These are phyloP conservation scores for Pseudoturritis turrita DNA, from an alignment of 345 rosid species.

Conservation along the genomic window DNA sequence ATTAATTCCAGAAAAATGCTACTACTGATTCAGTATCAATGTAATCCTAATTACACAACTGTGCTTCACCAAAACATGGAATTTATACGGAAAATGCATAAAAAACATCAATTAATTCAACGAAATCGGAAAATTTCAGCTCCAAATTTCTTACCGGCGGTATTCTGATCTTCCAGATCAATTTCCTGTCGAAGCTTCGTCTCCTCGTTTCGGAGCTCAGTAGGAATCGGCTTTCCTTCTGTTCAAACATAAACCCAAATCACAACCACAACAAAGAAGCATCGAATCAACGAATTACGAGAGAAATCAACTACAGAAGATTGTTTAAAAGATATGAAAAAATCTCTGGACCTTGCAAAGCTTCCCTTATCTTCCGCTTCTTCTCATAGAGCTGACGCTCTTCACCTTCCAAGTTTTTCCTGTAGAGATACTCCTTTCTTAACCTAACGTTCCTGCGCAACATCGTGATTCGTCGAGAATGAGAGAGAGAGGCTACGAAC, in stretches of 20 bases:
- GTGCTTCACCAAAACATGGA: neutral
- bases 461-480: slow-evolving; percentile 34
- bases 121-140: neutral
- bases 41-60: neutral
- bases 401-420: slow-evolving; percentile 91
- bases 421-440: slow-evolving; percentile 77
- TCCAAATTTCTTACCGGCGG: slow-evolving; percentile 41
- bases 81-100: neutral
- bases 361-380: slow-evolving; percentile 83
- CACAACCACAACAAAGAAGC: neutral
- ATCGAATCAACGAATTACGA: neutral
- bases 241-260: slow-evolving; percentile 4
- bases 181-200: slow-evolving; percentile 79
- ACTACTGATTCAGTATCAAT: neutral
- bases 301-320: neutral
- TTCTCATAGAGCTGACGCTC: slow-evolving; percentile 73
- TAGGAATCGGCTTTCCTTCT: slow-evolving; percentile 96
- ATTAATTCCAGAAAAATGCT: neutral
- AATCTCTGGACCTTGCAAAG: slow-evolving; percentile 54
- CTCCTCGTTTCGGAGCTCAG: slow-evolving; percentile 83
- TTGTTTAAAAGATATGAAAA: neutral
- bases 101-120: neutral
- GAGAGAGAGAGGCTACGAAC: slow-evolving; percentile 1
- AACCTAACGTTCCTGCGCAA: slow-evolving; percentile 68
- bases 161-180: slow-evolving; percentile 80